Conservation (phyloP, 257 asterid species). For the Solanum ahanhuiri region DNA sequence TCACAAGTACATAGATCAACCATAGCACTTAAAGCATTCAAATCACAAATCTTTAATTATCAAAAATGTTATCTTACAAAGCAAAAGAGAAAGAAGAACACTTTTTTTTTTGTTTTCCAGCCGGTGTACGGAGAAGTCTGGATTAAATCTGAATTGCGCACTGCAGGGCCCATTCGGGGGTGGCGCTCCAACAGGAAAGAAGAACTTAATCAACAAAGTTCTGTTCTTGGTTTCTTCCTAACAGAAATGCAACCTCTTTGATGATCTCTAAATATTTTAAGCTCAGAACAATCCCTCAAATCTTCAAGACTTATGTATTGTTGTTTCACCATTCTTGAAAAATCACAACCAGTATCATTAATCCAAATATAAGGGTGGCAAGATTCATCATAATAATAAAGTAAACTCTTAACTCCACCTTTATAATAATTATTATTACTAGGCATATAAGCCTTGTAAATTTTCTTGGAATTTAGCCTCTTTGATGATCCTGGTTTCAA, state of each 20-base stretch:
- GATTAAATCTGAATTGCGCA: too few species aligned
- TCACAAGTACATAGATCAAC: background rate
- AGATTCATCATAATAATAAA: constrained; percentile 72
- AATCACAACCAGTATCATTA: constrained; percentile 56
- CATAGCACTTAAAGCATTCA: background rate
- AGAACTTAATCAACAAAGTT: constrained; percentile 27
- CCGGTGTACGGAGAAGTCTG: fast-evolving
- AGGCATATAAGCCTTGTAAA: constrained; percentile 77
- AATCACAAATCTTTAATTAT: background rate
- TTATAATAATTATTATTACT: constrained; percentile 12
- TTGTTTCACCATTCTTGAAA: constrained; percentile 78
- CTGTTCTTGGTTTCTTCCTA: constrained; percentile 53
- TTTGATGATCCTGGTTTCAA: constrained; percentile 78
- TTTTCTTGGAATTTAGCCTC: constrained; percentile 58
- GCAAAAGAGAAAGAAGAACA: background rate
- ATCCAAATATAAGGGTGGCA: constrained; percentile 94
- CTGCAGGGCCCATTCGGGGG: background rate
- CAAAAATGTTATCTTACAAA: background rate
- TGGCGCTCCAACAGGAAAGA: background rate
- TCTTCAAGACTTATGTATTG: constrained; percentile 80
- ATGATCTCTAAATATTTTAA: constrained; percentile 60
- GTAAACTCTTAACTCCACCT: constrained; percentile 44
- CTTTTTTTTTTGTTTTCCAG: too few species aligned
- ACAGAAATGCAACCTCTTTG: constrained; percentile 68
- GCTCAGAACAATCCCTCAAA: constrained; percentile 70